These are phyloP conservation scores for Colletotrichum sp. DNA, from an alignment of 2,329 filamentous ascomycete species.

Conservation along the genomic window DNA sequence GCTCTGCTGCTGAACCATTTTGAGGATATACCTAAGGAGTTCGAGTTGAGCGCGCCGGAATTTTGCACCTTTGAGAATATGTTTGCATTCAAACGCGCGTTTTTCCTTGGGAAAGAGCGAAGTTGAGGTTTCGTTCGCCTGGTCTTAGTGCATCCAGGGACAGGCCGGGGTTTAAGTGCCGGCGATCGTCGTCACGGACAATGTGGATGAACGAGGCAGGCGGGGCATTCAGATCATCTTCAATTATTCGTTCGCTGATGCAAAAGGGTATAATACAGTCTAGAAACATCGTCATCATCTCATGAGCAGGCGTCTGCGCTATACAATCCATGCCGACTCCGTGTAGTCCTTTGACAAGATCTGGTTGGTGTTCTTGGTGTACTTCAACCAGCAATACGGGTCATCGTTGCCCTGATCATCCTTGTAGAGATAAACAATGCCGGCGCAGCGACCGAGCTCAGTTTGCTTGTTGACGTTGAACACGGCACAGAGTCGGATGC, in stretches of 20 bases:
- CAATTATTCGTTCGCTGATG: neutral
- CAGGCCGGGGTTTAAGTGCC: neutral
- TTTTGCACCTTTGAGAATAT: slow-evolving; percentile 30
- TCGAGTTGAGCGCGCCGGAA: slow-evolving; percentile 26
- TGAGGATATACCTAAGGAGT: slow-evolving; percentile 17
- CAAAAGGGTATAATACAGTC: neutral
- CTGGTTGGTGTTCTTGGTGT: slow-evolving; percentile 6
- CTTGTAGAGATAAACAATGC: slow-evolving; percentile 5
- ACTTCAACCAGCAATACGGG: slow-evolving; percentile 17
- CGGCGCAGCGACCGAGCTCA: neutral
- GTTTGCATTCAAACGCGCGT: slow-evolving; percentile 25
- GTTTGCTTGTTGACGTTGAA: slow-evolving; percentile 13
- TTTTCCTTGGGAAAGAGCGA: slow-evolving; percentile 2
- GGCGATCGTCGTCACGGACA: neutral
- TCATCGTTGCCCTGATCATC: neutral
- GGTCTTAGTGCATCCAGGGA: neutral
- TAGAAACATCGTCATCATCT: neutral
- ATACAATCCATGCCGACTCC: slow-evolving; percentile 15
- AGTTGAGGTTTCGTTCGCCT: neutral
- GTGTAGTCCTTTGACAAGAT: neutral
- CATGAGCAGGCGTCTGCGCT: neutral
- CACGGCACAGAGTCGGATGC: slow-evolving; percentile 9
- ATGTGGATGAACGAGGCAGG: neutral
- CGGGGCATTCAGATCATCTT: neutral
- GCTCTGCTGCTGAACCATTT: slow-evolving; percentile 19